Percentiles rank a stretch among this genome's conserved stretches.
Evolutionary conservation across 768 basidiomycete genomes (phyloP).

Genomic region (Ramaria sp.): DNA sequence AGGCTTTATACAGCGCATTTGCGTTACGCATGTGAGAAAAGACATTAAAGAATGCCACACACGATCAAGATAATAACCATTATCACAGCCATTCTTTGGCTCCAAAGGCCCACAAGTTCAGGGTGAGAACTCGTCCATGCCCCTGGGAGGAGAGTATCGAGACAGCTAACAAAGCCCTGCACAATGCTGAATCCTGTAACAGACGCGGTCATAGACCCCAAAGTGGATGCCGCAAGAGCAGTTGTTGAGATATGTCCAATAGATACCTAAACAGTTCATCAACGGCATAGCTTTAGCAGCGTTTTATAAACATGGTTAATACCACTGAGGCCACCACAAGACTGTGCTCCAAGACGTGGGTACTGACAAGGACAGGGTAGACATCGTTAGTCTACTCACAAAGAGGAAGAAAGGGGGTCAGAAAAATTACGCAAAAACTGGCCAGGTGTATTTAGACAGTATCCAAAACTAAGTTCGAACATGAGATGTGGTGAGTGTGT

Average conservation of each 20-base stretch:
- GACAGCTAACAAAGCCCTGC: slow-evolving; percentile 53
- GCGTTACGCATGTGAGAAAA: background rate
- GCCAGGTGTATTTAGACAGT: slow-evolving; percentile 9
- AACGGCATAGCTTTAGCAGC: background rate
- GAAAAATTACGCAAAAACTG: slow-evolving; percentile 5
- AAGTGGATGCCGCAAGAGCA: slow-evolving; percentile 39
- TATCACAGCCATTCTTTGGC: slow-evolving; percentile 74
- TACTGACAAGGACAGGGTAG: background rate
- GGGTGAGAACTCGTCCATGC: slow-evolving; percentile 91
- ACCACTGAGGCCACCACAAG: slow-evolving; percentile 6
- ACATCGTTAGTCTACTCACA: background rate
- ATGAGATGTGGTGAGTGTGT: background rate
- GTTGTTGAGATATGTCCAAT: slow-evolving; percentile 44
- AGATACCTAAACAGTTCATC: slow-evolving; percentile 18
- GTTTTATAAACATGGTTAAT: background rate
- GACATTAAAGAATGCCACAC: slow-evolving; percentile 17
- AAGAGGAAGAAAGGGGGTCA: background rate
- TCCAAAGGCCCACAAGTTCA: slow-evolving; percentile 79
- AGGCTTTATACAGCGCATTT: slow-evolving; percentile 24
- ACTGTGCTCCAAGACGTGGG: slow-evolving; percentile 7
- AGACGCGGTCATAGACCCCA: slow-evolving; percentile 28
- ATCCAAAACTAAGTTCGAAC: slow-evolving; percentile 2
- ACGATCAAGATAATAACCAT: slow-evolving; percentile 50
- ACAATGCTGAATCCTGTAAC: slow-evolving; percentile 35
- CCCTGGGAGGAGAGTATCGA: slow-evolving; percentile 89